phyloP scores from a whole-genome alignment of 163 green algal genomes.

The Trebouxia gelatinosa region DNA sequence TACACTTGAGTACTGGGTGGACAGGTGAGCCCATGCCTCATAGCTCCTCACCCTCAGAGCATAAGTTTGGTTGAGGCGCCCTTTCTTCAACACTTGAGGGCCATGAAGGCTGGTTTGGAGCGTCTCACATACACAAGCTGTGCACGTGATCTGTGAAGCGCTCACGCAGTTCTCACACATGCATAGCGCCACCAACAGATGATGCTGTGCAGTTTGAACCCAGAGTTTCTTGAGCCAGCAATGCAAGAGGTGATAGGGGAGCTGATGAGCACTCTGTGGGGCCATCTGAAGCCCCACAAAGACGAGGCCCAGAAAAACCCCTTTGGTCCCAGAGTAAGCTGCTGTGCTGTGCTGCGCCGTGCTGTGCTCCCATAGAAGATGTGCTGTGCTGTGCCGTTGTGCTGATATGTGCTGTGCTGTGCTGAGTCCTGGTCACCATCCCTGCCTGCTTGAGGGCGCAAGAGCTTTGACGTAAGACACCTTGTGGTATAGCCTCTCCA shows the following conservation, averaged over 20 bases:
- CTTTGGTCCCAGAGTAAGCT: slow-evolving; percentile 66
- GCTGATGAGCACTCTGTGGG: slow-evolving; percentile 72
- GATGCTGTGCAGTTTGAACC: slow-evolving; percentile 70
- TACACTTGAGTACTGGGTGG: slow-evolving; percentile 93
- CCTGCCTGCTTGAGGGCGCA: too few relatives aligned
- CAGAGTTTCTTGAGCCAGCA: slow-evolving; percentile 91
- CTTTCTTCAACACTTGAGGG: too few relatives aligned
- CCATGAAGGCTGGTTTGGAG: background rate
- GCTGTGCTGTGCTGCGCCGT: too few relatives aligned
- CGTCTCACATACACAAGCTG: background rate
- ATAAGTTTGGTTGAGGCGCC: too few relatives aligned
- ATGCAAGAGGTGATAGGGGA: slow-evolving; percentile 74
- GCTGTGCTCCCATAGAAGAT: too few relatives aligned
- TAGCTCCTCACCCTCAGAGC: background rate
- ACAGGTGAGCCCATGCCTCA: slow-evolving; percentile 47
- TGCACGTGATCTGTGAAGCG: too few relatives aligned
- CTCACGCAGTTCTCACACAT: background rate
- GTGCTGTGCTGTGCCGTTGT: too few relatives aligned
- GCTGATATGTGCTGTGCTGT: too few relatives aligned
- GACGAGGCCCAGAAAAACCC: slow-evolving; percentile 61
- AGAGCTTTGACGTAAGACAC: too few relatives aligned
- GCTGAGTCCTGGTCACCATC: too few relatives aligned
- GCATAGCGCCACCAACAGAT: background rate
- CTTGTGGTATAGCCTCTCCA: too few relatives aligned
- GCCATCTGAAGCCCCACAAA: slow-evolving; percentile 72